Conservation (phyloP, 2,329 filamentous ascomycete genomes). For the Chrysosporium queenslandicum region DNA sequence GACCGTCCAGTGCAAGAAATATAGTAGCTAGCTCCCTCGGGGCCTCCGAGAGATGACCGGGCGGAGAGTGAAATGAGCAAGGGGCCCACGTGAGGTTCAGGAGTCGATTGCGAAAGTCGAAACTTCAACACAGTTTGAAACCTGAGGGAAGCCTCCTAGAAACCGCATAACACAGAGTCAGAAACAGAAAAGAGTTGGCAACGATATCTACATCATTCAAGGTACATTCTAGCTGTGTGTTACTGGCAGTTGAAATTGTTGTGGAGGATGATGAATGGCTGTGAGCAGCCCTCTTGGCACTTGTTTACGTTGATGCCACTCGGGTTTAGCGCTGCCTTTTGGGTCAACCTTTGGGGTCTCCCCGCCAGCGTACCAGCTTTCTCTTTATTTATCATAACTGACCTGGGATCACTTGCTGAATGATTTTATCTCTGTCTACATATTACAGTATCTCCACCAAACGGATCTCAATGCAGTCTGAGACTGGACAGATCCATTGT, state of each 20-base stretch:
- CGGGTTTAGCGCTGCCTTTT: not conserved
- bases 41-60: not conserved
- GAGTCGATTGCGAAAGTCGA: not conserved
- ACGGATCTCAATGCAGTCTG: not conserved
- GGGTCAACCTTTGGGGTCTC: not conserved
- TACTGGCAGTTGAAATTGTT: not conserved
- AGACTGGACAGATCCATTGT: not conserved
- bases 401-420: too few species aligned
- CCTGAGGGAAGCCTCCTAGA: not conserved
- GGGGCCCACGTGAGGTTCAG: slow-evolving; percentile 16
- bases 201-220: not conserved
- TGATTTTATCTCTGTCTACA: too few species aligned
- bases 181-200: not conserved
- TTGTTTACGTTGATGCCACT: not conserved
- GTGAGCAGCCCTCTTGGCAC: not conserved
- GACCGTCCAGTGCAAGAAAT: not conserved
- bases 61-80: slow-evolving; percentile 3
- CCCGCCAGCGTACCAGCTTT: not conserved
- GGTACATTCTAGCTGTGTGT: not conserved
- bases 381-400: not conserved
- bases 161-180: not conserved
- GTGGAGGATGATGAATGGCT: too few species aligned
- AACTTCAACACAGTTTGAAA: not conserved
- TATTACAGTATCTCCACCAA: not conserved
- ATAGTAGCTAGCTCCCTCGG: not conserved